Evolutionary conservation across 148 eudicot species (phyloP), one percentile per base, ranked within the genome.

Genomic region (Dysphania ambrosioides): DNA sequence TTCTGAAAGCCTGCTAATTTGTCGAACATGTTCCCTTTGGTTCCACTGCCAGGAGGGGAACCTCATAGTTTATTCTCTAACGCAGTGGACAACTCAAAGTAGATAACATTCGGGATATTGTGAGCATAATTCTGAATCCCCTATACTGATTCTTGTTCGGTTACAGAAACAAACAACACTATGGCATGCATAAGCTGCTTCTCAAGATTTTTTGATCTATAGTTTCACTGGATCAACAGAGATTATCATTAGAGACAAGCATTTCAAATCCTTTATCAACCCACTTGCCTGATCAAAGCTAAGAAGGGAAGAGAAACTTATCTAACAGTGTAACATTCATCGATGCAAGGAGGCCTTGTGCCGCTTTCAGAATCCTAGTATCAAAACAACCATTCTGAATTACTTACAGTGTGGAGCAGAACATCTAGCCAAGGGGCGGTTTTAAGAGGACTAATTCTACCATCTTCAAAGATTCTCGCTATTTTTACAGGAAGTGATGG

Each of bases 1-100:
- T 76, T 62, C 78, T 70, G 83, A 71, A 87, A 47, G 26, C 76
- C 78, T 16, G 58, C 24, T 51, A 89, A 24, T 30, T 83, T 87
- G 73, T 74, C 74, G 44, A 89, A 80, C 60, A 84, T 68, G 80
- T 60, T 78, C 36, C 80, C 83, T 35, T 71, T 78, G 32, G 69
- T 55, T 71, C 80, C 81, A 23, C 73, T 76, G 49, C 75, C 74
- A 56, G 89, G 21, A 26, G 69, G 31, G 23, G 75, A 76, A 7
- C 95, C 97, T 57, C 97, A 97, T n/a, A 96, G 89, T 72, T 90
- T 96, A 89, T 92, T 96, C 61, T 59, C 79, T 55, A 96, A 69
- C 18, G 78, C 56, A 38, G 90, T 76, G 42, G 97, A 89, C 62
- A 97, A 92, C 31, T 90, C 89, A 35, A 90, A 96, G 82, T 91